phyloP scores from a whole-genome alignment of 2,329 filamentous ascomycete genomes.

The Colletotrichum orchidophilum region DNA sequence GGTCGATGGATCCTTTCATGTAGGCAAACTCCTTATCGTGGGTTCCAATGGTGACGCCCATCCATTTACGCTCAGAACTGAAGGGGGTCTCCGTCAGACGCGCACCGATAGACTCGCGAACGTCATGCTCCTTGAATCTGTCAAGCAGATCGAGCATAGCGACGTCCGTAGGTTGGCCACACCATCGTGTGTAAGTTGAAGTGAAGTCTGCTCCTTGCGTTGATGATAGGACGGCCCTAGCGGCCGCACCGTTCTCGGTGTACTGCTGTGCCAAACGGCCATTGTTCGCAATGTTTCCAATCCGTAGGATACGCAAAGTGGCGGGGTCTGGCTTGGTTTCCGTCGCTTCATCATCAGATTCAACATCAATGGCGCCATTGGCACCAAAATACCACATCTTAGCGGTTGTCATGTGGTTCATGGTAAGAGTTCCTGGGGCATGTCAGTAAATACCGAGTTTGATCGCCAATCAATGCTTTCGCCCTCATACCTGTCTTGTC shows the following conservation, averaged over 20 bases:
- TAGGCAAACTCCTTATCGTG: conserved; percentile 82
- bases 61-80: conserved; percentile 98
- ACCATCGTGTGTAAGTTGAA: conserved; percentile 83
- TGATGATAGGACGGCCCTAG: conserved; percentile 85
- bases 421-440: conserved; percentile 80
- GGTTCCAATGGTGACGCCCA: conserved; percentile 88
- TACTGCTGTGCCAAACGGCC: conserved; percentile 79
- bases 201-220: conserved; percentile 74
- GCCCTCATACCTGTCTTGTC: conserved; percentile 82
- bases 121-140: conserved; percentile 89
- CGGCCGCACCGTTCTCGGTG: conserved; percentile 75
- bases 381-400: conserved; percentile 95
- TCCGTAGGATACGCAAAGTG: conserved; percentile 82
- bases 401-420: conserved; percentile 97
- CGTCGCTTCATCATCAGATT: conserved; percentile 62
- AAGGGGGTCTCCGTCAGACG: conserved; percentile 90
- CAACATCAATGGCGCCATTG: conserved; percentile 59
- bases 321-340: conserved; percentile 75
- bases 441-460: not conserved
- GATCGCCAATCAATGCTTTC: not conserved
- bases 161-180: conserved; percentile 96
- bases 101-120: conserved; percentile 84
- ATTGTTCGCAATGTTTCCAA: conserved; percentile 97
- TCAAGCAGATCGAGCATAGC: conserved; percentile 96
- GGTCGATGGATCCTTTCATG: conserved; percentile 94